phyloP scores from a whole-genome alignment of 345 rosid genomes.

The Heritiera fomes region DNA sequence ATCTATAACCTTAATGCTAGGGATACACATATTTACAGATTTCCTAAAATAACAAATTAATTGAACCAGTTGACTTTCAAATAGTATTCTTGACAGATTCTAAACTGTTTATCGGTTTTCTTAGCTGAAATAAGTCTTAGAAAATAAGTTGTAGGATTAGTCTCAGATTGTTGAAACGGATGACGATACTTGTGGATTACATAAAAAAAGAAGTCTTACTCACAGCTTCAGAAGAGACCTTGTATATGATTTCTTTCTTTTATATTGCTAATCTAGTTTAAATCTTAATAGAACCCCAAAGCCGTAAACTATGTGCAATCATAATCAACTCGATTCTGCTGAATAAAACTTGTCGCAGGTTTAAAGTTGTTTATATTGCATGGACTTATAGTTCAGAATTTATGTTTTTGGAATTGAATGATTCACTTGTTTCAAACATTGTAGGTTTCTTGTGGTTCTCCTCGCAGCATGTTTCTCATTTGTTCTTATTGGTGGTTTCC shows the following conservation, averaged over 20 bases:
- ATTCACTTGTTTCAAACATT: conserved; percentile 27
- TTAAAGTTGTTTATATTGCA: not conserved
- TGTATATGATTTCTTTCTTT: not conserved
- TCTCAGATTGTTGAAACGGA: too few relatives aligned
- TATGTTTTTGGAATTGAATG: conserved; percentile 6
- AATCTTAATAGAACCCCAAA: not conserved
- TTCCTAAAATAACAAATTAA: too few relatives aligned
- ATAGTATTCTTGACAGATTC: too few relatives aligned
- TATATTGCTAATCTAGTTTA: not conserved
- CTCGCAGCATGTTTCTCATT: conserved; percentile 79
- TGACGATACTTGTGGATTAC: not conserved
- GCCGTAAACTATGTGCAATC: too few relatives aligned
- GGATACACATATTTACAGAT: too few relatives aligned
- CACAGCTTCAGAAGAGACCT: not conserved
- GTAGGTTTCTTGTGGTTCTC: conserved; percentile 83
- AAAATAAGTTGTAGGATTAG: not conserved
- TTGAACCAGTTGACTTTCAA: too few relatives aligned
- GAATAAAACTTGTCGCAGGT: not conserved
- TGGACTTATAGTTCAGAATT: not conserved
- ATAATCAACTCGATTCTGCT: not conserved
- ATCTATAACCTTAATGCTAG: too few relatives aligned
- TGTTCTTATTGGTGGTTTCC: conserved; percentile 79
- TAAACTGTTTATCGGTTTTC: not conserved
- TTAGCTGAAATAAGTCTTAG: not conserved
- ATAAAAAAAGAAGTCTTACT: not conserved